Conservation (phyloP, 768 basidiomycete genomes). For the Lentinus tigrinus region DNA sequence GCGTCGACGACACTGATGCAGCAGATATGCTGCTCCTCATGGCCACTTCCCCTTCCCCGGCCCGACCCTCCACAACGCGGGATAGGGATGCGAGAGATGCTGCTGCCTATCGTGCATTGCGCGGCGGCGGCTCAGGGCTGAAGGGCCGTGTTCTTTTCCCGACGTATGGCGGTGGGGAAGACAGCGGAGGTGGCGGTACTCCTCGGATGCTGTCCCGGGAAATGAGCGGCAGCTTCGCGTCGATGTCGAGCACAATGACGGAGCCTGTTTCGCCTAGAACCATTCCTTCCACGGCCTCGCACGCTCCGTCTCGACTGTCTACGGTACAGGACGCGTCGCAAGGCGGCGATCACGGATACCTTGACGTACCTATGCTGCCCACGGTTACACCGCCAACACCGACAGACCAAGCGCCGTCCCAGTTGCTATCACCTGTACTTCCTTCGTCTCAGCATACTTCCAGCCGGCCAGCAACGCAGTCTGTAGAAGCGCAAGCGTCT, state of each 20-base stretch:
- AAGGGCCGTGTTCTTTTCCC: conserved; percentile 74
- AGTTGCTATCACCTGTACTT: conserved; percentile 9
- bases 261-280: conserved; percentile 16
- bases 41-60: conserved; percentile 83
- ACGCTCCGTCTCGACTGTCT: not conserved
- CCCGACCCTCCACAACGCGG: conserved; percentile 49
- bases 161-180: conserved; percentile 24
- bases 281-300: not conserved
- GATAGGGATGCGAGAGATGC: conserved; percentile 48
- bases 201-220: conserved; percentile 24
- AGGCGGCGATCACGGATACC: not conserved
- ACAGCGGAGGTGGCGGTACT: conserved; percentile 8
- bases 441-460: conserved; percentile 2
- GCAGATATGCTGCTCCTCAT: conserved; percentile 85
- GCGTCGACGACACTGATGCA: conserved; percentile 63
- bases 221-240: conserved; percentile 44
- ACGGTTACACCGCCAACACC: conserved; percentile 34
- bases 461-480: conserved; percentile 5
- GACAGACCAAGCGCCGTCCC: conserved; percentile 15
- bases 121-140: conserved; percentile 46
- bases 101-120: conserved; percentile 54
- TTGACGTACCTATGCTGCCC: conserved; percentile 28
- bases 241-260: conserved; percentile 35
- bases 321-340: not conserved
- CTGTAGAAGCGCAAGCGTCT: conserved; percentile 2